Evolutionary conservation across 1,284 basidiomycete species (phyloP).

Genomic region (Ganoderma multipileum): DNA sequence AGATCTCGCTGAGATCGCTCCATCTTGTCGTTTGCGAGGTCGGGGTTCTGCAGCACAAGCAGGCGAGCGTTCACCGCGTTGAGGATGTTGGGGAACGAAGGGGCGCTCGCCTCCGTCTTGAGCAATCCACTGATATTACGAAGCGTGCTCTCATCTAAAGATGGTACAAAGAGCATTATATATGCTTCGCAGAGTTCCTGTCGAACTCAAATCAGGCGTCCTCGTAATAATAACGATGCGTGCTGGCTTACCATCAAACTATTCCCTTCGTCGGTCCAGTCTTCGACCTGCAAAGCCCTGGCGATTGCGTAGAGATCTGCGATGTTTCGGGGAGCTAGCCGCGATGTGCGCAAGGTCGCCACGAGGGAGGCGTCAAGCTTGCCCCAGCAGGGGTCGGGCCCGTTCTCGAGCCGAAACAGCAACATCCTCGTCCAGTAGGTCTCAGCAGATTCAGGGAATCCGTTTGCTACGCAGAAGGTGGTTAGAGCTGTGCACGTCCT

Average conservation of each 20-base stretch:
- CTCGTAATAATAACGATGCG: not conserved
- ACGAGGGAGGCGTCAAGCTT: conserved; percentile 30
- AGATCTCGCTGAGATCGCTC: conserved; percentile 34
- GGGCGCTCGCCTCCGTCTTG: conserved; percentile 19
- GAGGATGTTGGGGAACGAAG: conserved; percentile 22
- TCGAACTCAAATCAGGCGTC: not conserved
- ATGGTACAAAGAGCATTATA: conserved; percentile 22
- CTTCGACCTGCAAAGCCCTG: conserved; percentile 38
- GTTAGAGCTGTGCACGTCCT: conserved; percentile 44
- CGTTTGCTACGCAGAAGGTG: conserved; percentile 31
- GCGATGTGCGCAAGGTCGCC: conserved; percentile 22
- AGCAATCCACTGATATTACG: conserved; percentile 16
- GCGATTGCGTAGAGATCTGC: conserved; percentile 43
- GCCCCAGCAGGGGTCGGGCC: conserved; percentile 34
- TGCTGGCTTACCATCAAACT: conserved; percentile 39
- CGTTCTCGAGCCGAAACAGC: conserved; percentile 37
- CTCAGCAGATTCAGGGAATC: conserved; percentile 34
- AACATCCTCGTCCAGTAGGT: conserved; percentile 43
- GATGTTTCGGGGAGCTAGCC: conserved; percentile 30
- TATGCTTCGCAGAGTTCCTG: conserved; percentile 30
- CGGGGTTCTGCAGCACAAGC: not conserved
- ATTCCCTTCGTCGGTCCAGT: conserved; percentile 43
- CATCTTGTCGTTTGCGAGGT: not conserved
- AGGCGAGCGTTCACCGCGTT: conserved; percentile 15
- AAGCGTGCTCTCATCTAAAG: conserved; percentile 16